These are phyloP conservation scores for Lanmaoa pseudosensibilis DNA, from an alignment of 768 basidiomycete species.

Conservation along the genomic window DNA sequence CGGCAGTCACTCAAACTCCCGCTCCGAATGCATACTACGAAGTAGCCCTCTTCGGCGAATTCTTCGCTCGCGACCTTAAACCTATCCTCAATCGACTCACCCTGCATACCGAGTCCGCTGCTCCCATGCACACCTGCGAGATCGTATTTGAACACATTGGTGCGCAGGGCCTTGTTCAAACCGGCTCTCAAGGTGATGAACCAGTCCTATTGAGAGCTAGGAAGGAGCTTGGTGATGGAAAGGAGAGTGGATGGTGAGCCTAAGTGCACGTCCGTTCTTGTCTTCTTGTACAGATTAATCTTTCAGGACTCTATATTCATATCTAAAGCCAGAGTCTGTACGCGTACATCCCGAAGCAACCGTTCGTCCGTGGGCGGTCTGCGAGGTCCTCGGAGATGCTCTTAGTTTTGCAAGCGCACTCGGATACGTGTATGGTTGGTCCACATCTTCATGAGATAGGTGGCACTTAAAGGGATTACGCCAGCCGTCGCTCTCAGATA, in stretches of 20 bases:
- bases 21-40: conserved; percentile 76
- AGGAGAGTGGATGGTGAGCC: conserved; percentile 59
- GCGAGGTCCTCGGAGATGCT: conserved; percentile 77
- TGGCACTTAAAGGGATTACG: conserved; percentile 2
- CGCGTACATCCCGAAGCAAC: conserved; percentile 85
- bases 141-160: conserved; percentile 81
- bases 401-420: conserved; percentile 77
- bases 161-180: conserved; percentile 59
- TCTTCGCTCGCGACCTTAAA: conserved; percentile 74
- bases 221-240: conserved; percentile 65
- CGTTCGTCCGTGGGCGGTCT: conserved; percentile 81
- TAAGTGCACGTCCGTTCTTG: neutral
- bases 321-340: conserved; percentile 81
- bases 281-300: neutral
- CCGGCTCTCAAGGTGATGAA: conserved; percentile 47
- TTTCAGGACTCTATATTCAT: conserved; percentile 72
- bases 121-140: conserved; percentile 72
- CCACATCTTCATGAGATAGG: neutral
- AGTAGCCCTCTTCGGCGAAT: conserved; percentile 80
- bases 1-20: conserved; percentile 27
- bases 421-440: conserved; percentile 62
- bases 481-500: conserved; percentile 68
- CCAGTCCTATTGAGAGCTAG: conserved; percentile 70
- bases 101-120: conserved; percentile 75
- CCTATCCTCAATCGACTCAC: conserved; percentile 80